Base-by-base conservation (phyloP, 148 eudicot species). In the Heliamphora exappendiculata region DNA sequence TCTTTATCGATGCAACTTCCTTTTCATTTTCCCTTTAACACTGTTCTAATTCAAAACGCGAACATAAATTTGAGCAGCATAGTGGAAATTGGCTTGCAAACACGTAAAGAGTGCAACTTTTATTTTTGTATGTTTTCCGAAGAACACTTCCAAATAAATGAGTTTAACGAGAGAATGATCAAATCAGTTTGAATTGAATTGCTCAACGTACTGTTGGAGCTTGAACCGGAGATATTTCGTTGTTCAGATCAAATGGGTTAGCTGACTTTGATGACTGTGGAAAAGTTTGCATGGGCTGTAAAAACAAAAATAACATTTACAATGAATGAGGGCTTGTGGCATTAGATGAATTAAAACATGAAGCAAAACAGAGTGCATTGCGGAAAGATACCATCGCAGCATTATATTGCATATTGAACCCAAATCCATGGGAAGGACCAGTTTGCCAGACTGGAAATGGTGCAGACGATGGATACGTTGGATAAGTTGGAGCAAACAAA, bases 201-300 rank as follows among this genome's bases (percentile, higher is more conserved):
- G 41, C n/a, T 51, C 19, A 9, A 45, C 89, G 42, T 89, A 95
- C 96, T 59, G 73, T 66, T 20, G 90, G 72, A 78, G 87, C 88
- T 80, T 78, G 96, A 70, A 28, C 81, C 74, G 89, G 80, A 81
- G 91, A 76, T 69, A 86, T 80, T 78, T 83, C 92, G 55, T 67
- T 80, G 73, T 76, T 76, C 57, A 84, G 78, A 86, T 92, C 97
- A 76, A 94, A 94, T 50, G 98, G 98, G 58, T 94, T 94, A n/a
- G 83, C 44, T 39, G 96, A 82, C 78, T 82, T 85, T 50, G 84
- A 60, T 74, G 86, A 70, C 77, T 82, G 89, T 1, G 72, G 85
- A 81, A 72, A 84, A 59, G 82, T 67, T 59, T 81, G 87, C 80
- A 85, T 79, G 34, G 85, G 84, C 93, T 94, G 91, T 63, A 72